Base-by-base conservation (phyloP, 768 basidiomycete species). In the Atractiella rhizophila region DNA sequence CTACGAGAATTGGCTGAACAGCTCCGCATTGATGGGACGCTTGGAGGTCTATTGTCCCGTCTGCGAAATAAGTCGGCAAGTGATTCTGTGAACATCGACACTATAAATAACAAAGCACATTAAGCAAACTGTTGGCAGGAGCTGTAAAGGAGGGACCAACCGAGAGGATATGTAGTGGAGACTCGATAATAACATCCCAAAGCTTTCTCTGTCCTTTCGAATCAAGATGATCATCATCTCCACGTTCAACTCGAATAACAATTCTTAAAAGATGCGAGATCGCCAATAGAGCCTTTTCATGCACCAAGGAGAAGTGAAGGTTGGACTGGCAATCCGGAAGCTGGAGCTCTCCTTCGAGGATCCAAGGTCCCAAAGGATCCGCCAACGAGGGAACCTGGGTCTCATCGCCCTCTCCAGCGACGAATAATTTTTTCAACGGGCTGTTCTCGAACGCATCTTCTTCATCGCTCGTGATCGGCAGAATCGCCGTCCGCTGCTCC, bases 191-290 rank as follows among this genome's bases (percentile, higher is more conserved):
- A 49, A 86, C 79, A 56, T 85, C 85, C 56, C 76, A 82, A 52
- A 79, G 57, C 60, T 80, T 88, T 48, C 70, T 66, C 58, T 68
- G 75, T 27, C 76, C 76, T 27, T 73, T 74, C 6, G 65, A 48
- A 54, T 79, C 76, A 2, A 72, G 39, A 13, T 64, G 61, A 18
- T 55, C 49, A 51, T 79, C 73, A 47, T 81, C 80, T 4, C 76
- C 79, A 19, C 75, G 66, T 59, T 83, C 75, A 13, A 88, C 74
- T 28, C 83, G 66, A 41, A 94, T 68, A 23, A 77, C 66, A 37
- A 81, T 66, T 62, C 82, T 85, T 40, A 98, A 62, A 37, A 64
- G 59, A 56, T 98, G 88, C 0, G 66, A 46, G 28, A 91, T 67
- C 13, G 64, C 59, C 48, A 91, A 71, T 52, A 79, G 76, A 46